A percentile compares a stretch with the other conserved stretches of the same genome.
These are phyloP conservation scores for Aspergillus nidulans DNA, from an alignment of 495 filamentous ascomycete genomes.

Conservation along the genomic window DNA sequence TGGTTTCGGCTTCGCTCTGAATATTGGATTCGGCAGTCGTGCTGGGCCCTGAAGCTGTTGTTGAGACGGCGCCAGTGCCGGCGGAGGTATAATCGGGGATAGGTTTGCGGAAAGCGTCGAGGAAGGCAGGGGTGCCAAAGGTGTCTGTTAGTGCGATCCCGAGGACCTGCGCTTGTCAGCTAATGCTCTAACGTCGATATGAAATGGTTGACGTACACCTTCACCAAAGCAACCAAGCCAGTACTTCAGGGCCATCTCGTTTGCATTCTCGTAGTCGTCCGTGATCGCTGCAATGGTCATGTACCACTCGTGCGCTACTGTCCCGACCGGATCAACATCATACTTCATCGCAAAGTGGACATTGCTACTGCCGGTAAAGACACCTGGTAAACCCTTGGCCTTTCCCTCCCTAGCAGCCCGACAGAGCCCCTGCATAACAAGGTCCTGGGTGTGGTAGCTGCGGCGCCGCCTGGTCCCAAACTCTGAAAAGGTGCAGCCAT, in stretches of 20 bases:
- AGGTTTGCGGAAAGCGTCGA: conserved; percentile 73
- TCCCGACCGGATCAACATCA: conserved; percentile 75
- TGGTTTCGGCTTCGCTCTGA: conserved; percentile 26
- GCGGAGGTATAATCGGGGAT: conserved; percentile 39
- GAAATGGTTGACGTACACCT: conserved; percentile 48
- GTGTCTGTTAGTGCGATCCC: conserved; percentile 96
- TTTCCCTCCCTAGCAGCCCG: conserved; percentile 66
- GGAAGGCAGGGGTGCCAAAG: conserved; percentile 88
- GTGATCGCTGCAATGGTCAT: conserved; percentile 96
- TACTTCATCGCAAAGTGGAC: conserved; percentile 96
- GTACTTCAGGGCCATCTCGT: conserved; percentile 73
- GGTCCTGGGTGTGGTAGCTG: conserved; percentile 90
- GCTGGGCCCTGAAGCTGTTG: conserved; percentile 27
- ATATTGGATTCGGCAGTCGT: conserved; percentile 21
- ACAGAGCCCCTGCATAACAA: conserved; percentile 79
- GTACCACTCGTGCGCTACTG: conserved; percentile 98
- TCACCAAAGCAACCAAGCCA: conserved; percentile 92
- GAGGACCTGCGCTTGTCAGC: conserved; percentile 50
- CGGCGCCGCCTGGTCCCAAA: conserved; percentile 85
- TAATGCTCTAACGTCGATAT: neutral
- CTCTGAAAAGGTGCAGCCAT: conserved; percentile 87
- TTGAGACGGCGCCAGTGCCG: conserved; percentile 26
- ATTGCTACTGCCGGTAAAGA: conserved; percentile 86
- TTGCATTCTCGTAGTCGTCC: conserved; percentile 76
- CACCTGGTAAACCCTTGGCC: conserved; percentile 58